Conservation (phyloP, 192 early-diverging fungal genomes). For the Borealophlyctis nickersoniae region DNA sequence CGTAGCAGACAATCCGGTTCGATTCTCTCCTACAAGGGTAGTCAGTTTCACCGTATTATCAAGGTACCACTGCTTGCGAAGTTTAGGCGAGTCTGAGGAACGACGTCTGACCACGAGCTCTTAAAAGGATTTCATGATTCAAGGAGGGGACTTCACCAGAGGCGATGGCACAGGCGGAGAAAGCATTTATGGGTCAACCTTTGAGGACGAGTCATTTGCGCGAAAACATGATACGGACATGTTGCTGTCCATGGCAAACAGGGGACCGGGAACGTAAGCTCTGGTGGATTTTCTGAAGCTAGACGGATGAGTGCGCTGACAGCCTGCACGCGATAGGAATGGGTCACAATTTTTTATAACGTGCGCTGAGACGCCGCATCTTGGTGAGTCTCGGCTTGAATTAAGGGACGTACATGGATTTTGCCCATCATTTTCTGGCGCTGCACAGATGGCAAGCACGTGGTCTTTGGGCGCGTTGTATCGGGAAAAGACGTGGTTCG, state of each 20-base stretch:
- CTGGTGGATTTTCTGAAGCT: not conserved
- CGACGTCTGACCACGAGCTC: no score
- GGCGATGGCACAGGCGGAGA: slow-evolving; percentile 61
- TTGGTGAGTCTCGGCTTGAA: slow-evolving; percentile 52
- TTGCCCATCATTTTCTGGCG: slow-evolving; percentile 1
- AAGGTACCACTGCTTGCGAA: no score
- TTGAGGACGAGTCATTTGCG: slow-evolving; percentile 62
- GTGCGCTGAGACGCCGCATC: slow-evolving; percentile 66
- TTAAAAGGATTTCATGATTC: slow-evolving; percentile 84
- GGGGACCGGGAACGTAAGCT: slow-evolving; percentile 58
- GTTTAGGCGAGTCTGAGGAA: no score
- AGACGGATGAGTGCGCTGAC: no score
- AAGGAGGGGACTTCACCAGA: slow-evolving; percentile 70
- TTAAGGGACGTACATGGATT: slow-evolving; percentile 50
- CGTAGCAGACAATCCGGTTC: slow-evolving; percentile 58
- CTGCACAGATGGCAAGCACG: slow-evolving; percentile 52
- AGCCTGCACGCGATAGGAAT: no score
- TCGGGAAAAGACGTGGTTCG: slow-evolving; percentile 74
- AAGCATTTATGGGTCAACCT: slow-evolving; percentile 81
- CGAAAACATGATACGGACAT: slow-evolving; percentile 44
- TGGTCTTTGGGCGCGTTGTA: slow-evolving; percentile 72
- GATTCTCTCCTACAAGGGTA: slow-evolving; percentile 79
- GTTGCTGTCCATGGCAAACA: slow-evolving; percentile 85
- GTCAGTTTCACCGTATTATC: slow-evolving; percentile 68
- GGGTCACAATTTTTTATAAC: slow-evolving; percentile 94